Percentiles rank a stretch among this genome's conserved stretches.
Evolutionary conservation across 1,284 basidiomycete species (phyloP).

Genomic region (Naganishia albida): DNA sequence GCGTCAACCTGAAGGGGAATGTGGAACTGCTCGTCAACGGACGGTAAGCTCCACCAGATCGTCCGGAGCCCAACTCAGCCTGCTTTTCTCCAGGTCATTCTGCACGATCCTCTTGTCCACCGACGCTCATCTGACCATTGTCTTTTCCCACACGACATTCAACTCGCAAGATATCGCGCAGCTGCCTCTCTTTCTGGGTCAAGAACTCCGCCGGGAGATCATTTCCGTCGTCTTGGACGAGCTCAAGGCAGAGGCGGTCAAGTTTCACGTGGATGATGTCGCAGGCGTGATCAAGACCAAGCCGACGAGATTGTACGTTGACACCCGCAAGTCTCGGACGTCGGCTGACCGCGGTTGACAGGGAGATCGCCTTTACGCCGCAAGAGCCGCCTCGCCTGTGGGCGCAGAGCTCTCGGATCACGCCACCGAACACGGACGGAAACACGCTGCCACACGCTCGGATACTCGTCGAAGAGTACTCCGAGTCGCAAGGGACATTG

Average conservation of each 20-base stretch:
- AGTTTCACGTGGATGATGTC: conserved; percentile 15
- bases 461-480: conserved; percentile 1
- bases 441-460: background rate
- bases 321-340: background rate
- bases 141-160: conserved; percentile 25
- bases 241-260: conserved; percentile 2
- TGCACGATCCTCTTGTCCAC: conserved; percentile 28
- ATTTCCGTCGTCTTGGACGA: conserved; percentile 13
- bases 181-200: conserved; percentile 27
- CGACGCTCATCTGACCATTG: conserved; percentile 23
- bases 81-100: conserved; percentile 17
- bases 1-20: conserved; percentile 5
- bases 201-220: conserved; percentile 25
- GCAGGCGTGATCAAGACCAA: conserved; percentile 22
- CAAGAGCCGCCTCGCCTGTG: conserved; percentile 1
- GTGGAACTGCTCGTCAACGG: background rate
- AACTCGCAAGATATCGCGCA: conserved; percentile 32
- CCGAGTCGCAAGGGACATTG: background rate
- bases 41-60: background rate
- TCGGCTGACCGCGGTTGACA: background rate
- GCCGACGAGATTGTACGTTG: conserved; percentile 29
- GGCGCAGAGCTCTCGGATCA: conserved; percentile 14
- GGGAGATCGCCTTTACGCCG: conserved; percentile 7
- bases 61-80: background rate
- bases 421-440: background rate